Evolutionary conservation across 2,329 filamentous ascomycete species (phyloP).

Genomic region (Monosporascus ibericus): DNA sequence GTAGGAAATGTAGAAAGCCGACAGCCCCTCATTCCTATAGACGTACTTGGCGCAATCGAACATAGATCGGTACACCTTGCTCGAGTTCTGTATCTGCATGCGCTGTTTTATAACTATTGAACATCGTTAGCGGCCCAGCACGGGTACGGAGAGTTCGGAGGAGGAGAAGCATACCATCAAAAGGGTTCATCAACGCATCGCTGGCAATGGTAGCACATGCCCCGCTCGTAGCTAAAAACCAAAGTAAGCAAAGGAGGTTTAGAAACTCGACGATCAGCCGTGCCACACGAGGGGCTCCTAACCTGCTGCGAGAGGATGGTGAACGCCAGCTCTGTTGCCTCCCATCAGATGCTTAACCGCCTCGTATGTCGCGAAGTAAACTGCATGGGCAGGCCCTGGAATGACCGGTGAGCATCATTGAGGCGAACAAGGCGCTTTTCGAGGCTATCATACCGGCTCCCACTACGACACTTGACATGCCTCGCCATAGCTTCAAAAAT

Average conservation of each 20-base stretch:
- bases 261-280: slow-evolving; percentile 5
- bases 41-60: slow-evolving; percentile 81
- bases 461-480: slow-evolving; percentile 91
- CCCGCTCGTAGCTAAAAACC: slow-evolving; percentile 70
- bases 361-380: slow-evolving; percentile 98
- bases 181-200: slow-evolving; percentile 98
- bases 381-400: slow-evolving; percentile 86
- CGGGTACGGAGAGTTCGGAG: not conserved
- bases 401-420: not conserved
- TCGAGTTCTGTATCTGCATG: slow-evolving; percentile 97
- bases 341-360: slow-evolving; percentile 94
- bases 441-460: slow-evolving; percentile 67
- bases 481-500: slow-evolving; percentile 87
- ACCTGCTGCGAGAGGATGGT: slow-evolving; percentile 93
- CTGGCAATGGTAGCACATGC: slow-evolving; percentile 94
- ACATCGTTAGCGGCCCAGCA: not conserved
- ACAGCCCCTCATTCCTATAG: slow-evolving; percentile 79
- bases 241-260: not conserved
- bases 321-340: slow-evolving; percentile 78
- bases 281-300: slow-evolving; percentile 24
- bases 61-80: slow-evolving; percentile 77
- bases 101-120: slow-evolving; percentile 90
- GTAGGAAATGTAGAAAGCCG: slow-evolving; percentile 97
- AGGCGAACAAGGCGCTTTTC: not conserved
- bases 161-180: slow-evolving; percentile 66